phyloP scores from a whole-genome alignment of 768 basidiomycete species.

The Xerocomellus amylosporus region DNA sequence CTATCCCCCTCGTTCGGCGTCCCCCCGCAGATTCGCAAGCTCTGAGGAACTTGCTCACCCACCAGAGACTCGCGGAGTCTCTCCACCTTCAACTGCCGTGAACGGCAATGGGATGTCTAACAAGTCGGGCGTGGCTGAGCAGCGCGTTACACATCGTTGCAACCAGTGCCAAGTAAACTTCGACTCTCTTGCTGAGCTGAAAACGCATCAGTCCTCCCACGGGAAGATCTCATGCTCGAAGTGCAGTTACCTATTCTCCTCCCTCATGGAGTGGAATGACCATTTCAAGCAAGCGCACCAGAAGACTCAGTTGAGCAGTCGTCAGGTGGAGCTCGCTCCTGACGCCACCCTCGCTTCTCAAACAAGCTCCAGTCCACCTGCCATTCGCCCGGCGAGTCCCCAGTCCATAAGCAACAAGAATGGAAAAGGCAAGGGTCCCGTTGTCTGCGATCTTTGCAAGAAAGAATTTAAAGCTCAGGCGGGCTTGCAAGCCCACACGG shows the following conservation, averaged over 20 bases:
- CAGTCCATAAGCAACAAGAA: constrained; percentile 12
- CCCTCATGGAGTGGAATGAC: constrained; percentile 28
- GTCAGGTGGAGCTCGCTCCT: constrained; percentile 9
- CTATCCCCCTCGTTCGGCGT: constrained; percentile 7
- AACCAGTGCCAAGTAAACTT: constrained; percentile 20
- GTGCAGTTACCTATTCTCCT: constrained; percentile 18
- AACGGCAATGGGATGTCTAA: background rate
- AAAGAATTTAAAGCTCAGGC: constrained; percentile 19
- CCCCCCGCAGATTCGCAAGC: constrained; percentile 1
- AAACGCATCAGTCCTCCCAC: constrained; percentile 21
- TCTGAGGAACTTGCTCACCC: constrained; percentile 1
- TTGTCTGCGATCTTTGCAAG: constrained; percentile 23
- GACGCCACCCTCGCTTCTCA: constrained; percentile 1
- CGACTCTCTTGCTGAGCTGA: constrained; percentile 14
- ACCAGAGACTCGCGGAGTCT: constrained; percentile 1
- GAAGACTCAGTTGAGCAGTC: background rate
- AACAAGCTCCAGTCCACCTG: constrained; percentile 15
- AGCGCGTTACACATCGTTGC: constrained; percentile 14
- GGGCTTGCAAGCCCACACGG: constrained; percentile 25
- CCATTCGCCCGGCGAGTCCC: constrained; percentile 16
- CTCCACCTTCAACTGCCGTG: background rate
- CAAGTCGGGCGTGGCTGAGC: background rate
- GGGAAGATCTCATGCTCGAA: constrained; percentile 25
- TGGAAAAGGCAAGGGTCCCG: constrained; percentile 5
- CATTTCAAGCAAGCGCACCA: constrained; percentile 26